Base-by-base conservation (phyloP, 768 basidiomycete species). In the Leucocoprinus leucothites region DNA sequence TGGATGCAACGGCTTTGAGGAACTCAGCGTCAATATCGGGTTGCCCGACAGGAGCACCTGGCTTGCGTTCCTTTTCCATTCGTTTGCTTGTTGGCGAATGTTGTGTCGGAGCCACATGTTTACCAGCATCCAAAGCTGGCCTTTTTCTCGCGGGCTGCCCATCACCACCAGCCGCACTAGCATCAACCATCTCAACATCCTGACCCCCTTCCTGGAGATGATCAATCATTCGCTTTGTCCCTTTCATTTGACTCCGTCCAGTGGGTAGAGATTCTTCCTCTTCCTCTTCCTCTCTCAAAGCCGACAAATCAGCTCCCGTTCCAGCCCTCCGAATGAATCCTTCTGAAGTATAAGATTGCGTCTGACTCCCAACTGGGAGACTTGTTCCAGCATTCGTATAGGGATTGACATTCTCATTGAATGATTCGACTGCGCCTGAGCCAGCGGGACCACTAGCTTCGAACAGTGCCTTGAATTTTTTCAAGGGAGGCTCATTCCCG, bases 1-100 rank as follows among this genome's bases (percentile, higher is more conserved):
- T 86, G 1, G 87, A 87, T 8, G 89, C 87, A 24, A 91, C 72
- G 0, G 89, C 89, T 57, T 82, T 85, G 25, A 91, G 71, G 64
- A 91, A 90, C 0, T 76, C 80, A 1, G 71, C 72, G 60, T 91
- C 89, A n/a, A 72, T 82, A 63, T 91, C 89, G 0, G 79, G 82
- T 61, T 80, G 73, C 3, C 79, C 79, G 0, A 73, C 65, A 0
- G 67, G 63, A 11, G 74, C 71, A 16, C 78, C 77, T 31, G 47
- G 35, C 9, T 54, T 60, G 9, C 47, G 45, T 41, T 63, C 51
- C 43, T 57, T 64, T 31, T 36, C 31, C 36, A 34, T 31, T 31
- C 25, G 49, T 9, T 52, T 57, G 9, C 55, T 41, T 46, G 65
- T 60, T 14, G 56, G 16, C 42, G 45, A 22, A 3, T 24, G 46